Conservation (phyloP, 805 yeast genomes). For the Candida methanosorbosa region DNA sequence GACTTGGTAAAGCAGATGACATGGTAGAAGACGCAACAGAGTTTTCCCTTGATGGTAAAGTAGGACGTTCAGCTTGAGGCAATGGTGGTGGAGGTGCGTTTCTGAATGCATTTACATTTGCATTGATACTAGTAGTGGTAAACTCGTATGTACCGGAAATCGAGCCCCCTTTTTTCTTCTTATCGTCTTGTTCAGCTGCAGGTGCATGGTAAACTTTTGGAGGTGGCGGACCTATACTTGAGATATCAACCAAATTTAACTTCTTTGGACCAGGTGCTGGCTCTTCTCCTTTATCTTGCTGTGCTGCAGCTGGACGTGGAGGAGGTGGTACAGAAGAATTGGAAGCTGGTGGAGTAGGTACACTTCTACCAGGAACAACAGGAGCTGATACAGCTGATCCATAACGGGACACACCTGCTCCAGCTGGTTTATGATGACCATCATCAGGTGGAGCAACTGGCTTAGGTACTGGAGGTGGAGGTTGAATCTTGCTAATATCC, state of each 20-base stretch:
- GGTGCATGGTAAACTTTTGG: constrained; percentile 6
- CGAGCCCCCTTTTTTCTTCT: background rate
- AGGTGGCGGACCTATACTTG: constrained; percentile 14
- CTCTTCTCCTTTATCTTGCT: too few relatives aligned
- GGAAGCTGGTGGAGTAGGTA: too few relatives aligned
- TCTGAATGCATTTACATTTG: background rate
- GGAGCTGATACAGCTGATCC: background rate
- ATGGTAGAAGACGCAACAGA: background rate
- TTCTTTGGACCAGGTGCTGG: constrained; percentile 7
- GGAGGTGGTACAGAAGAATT: background rate
- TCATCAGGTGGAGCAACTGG: constrained; percentile 1
- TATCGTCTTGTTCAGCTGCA: background rate
- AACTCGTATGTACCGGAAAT: too few relatives aligned
- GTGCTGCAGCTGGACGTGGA: background rate
- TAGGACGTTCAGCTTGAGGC: too few relatives aligned
- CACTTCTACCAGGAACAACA: too few relatives aligned
- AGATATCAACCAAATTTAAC: constrained; percentile 9
- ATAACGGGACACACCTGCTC: background rate
- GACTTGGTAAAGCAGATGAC: background rate
- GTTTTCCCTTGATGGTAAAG: background rate
- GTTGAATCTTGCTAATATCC: constrained; percentile 18
- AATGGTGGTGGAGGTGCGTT: constrained; percentile 1
- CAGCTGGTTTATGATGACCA: background rate
- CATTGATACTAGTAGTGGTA: background rate
- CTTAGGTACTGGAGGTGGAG: constrained; percentile 18